Evolutionary conservation across 805 yeast species (phyloP).

Genomic region (Monosporozyma unispora): DNA sequence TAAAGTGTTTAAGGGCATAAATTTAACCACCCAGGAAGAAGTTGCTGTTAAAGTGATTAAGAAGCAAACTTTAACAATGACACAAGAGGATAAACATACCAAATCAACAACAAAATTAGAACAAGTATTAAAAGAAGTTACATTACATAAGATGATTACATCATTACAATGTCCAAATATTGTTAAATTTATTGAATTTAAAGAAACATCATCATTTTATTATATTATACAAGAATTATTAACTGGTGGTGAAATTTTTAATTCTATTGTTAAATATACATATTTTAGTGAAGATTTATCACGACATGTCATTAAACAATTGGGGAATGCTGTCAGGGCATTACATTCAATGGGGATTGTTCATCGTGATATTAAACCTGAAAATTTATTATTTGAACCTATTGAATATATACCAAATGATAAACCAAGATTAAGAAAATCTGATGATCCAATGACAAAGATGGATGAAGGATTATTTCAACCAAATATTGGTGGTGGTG

Average conservation of each 20-base stretch:
- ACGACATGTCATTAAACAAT: conserved; percentile 54
- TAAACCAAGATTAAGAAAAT: conserved; percentile 38
- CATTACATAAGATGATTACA: conserved; percentile 57
- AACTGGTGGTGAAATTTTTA: conserved; percentile 70
- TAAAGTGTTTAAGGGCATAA: conserved; percentile 56
- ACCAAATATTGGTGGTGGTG: conserved; percentile 84
- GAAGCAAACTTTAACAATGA: conserved; percentile 51
- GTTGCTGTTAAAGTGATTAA: conserved; percentile 55
- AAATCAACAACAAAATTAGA: conserved; percentile 28
- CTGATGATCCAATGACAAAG: conserved; percentile 62
- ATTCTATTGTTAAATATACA: conserved; percentile 57
- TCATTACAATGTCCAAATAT: conserved; percentile 45
- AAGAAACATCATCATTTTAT: conserved; percentile 52
- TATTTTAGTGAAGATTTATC: conserved; percentile 58
- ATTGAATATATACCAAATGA: conserved; percentile 41
- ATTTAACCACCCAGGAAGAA: conserved; percentile 13
- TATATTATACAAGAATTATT: conserved; percentile 66
- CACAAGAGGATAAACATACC: conserved; percentile 8
- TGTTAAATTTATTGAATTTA: conserved; percentile 55
- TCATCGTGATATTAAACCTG: conserved; percentile 79
- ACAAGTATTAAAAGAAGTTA: conserved; percentile 72
- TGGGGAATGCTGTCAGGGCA: conserved; percentile 56
- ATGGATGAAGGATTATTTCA: conserved; percentile 80
- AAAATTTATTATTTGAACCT: conserved; percentile 58
- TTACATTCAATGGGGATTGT: conserved; percentile 71